Conservation (phyloP, 2,329 filamentous ascomycete species). For the Sarocladiaceae sp. region DNA sequence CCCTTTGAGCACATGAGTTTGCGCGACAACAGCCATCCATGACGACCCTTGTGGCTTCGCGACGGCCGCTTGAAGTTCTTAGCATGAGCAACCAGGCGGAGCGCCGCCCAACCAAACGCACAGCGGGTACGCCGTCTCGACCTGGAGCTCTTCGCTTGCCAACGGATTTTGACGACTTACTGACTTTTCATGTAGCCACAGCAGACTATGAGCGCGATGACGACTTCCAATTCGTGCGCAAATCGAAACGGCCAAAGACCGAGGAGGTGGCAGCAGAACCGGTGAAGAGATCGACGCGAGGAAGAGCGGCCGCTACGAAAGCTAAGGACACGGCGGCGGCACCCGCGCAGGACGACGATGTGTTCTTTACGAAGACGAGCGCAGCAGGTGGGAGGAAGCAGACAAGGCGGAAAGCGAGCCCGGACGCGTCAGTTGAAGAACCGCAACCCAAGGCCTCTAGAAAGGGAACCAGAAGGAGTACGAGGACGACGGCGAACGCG, state of each 20-base stretch:
- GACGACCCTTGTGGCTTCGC: constrained; percentile 62
- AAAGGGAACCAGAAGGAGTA: constrained; percentile 35
- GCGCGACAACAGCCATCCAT: constrained; percentile 48
- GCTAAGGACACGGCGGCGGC: constrained; percentile 25
- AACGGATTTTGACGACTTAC: constrained; percentile 9
- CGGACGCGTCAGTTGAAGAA: constrained; percentile 31
- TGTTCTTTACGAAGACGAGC: constrained; percentile 20
- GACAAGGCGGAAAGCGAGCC: constrained; percentile 33
- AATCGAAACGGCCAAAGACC: constrained; percentile 58
- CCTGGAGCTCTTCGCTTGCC: not conserved
- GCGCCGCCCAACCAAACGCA: constrained; percentile 57
- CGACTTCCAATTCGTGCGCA: constrained; percentile 69
- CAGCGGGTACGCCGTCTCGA: constrained; percentile 45
- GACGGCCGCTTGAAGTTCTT: constrained; percentile 59
- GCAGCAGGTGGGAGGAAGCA: constrained; percentile 20
- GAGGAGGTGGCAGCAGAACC: constrained; percentile 32
- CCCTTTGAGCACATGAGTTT: not conserved
- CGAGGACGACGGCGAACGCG: constrained; percentile 25
- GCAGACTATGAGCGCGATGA: constrained; percentile 64
- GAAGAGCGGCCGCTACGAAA: constrained; percentile 22
- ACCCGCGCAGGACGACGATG: constrained; percentile 5
- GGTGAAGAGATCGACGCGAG: constrained; percentile 33
- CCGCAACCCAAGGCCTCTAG: constrained; percentile 32
- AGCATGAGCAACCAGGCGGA: constrained; percentile 62
- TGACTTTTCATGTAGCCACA: constrained; percentile 24